Evolutionary conservation across 495 filamentous ascomycete genomes (phyloP).

Genomic region (Chaetomium fimeti): DNA sequence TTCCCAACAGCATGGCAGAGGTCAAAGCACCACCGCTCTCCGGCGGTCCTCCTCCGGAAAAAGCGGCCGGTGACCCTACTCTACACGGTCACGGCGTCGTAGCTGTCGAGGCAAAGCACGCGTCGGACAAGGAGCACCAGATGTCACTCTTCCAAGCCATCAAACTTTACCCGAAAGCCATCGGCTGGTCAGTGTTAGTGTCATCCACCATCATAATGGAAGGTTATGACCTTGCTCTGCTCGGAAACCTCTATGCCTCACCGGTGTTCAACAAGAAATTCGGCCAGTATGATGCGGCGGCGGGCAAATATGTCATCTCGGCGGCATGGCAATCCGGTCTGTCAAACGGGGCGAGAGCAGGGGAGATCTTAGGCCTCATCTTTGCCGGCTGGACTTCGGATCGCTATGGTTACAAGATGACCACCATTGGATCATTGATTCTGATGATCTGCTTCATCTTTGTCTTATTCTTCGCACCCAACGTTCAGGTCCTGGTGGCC

Average conservation of each 20-base stretch:
- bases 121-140: conserved; percentile 38
- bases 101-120: conserved; percentile 34
- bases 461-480: conserved; percentile 59
- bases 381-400: conserved; percentile 38
- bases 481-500: conserved; percentile 57
- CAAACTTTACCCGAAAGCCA: conserved; percentile 48
- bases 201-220: conserved; percentile 57
- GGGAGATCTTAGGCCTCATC: conserved; percentile 42
- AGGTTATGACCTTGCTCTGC: conserved; percentile 51
- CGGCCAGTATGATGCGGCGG: conserved; percentile 28
- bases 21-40: background rate
- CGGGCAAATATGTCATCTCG: conserved; percentile 34
- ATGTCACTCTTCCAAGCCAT: conserved; percentile 44
- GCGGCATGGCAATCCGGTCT: conserved; percentile 41
- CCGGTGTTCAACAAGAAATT: conserved; percentile 39
- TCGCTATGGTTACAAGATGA: conserved; percentile 35
- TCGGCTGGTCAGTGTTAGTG: conserved; percentile 52
- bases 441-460: conserved; percentile 53
- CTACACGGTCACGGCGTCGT: conserved; percentile 1
- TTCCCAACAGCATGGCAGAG: background rate
- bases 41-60: background rate
- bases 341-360: conserved; percentile 38
- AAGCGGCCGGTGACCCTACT: background rate
- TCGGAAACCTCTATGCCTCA: conserved; percentile 38
- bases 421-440: conserved; percentile 41